Evolutionary conservation across 768 basidiomycete genomes (phyloP), one percentile per base, ranked within the genome.

Genomic region (Multifurca ochricompacta): DNA sequence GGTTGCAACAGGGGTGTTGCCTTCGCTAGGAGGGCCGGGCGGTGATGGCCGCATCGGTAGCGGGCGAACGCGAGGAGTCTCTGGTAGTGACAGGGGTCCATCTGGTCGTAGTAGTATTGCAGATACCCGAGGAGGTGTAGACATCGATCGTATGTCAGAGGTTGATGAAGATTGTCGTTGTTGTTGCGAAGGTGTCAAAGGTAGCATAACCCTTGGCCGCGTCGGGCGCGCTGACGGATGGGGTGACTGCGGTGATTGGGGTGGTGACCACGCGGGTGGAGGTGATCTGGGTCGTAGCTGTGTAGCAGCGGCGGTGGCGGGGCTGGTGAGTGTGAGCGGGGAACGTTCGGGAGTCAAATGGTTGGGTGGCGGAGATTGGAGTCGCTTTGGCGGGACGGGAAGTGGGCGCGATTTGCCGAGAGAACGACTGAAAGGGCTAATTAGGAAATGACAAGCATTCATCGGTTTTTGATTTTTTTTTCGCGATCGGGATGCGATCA

Each of bases 401-500:
- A 60, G 59, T 2, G 59, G 59, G 1, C 56, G 59, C 19, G 42
- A 53, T 54, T 60, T 60, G 52, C 56, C 51, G 48, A 50, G 43
- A 1, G 50, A 58, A 7, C 19, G 42, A 11, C 43, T 30, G 5
- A 46, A 34, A 11, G 50, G 50, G 9, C 59, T 59, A 48, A 54
- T 49, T 42, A 44, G 35, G 47, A 34, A 36, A 49, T 19, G 19
- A n/a, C 35, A 34, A 32, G 16, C n/a, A 40, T 19, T n/a, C n/a
- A n/a, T n/a, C n/a, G n/a, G n/a, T n/a, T n/a, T n/a, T n/a, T n/a
- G n/a, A n/a, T n/a, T n/a, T n/a, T n/a, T n/a, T n/a, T n/a, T n/a
- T n/a, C n/a, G n/a, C n/a, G n/a, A n/a, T n/a, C n/a, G 41, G 34
- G 35, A 6, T 19, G 40, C 34, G 48, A 56, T 56, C 54, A 56